Conservation (phyloP, 768 basidiomycete species). For the Hygrophoropsis aurantiaca region DNA sequence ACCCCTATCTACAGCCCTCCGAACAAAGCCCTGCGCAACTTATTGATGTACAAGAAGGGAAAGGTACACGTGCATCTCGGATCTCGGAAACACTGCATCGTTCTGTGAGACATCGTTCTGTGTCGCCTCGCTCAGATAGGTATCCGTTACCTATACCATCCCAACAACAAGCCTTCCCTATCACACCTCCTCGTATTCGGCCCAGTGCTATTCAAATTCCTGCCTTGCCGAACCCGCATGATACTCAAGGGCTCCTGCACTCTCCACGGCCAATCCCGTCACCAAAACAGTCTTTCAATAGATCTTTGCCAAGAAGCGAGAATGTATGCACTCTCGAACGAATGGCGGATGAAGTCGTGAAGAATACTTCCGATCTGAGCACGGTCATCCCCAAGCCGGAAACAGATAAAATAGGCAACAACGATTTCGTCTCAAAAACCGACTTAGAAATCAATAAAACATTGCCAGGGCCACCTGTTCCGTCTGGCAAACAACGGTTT, state of each 20-base stretch:
- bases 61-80: conserved; percentile 59
- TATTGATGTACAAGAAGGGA: conserved; percentile 52
- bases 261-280: conserved; percentile 73
- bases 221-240: conserved; percentile 27
- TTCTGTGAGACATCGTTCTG: conserved; percentile 57
- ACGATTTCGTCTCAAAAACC: not conserved
- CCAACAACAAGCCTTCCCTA: conserved; percentile 3
- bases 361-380: conserved; percentile 25
- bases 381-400: conserved; percentile 16
- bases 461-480: conserved; percentile 57
- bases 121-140: conserved; percentile 61
- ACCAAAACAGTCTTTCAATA: conserved; percentile 53
- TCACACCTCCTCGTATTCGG: conserved; percentile 8
- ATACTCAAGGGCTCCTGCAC: conserved; percentile 41
- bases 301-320: conserved; percentile 22
- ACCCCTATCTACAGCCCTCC: conserved; percentile 10
- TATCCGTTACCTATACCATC: conserved; percentile 39
- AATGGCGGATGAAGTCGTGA: conserved; percentile 62
- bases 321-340: conserved; percentile 70
- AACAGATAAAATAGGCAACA: conserved; percentile 18
- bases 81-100: conserved; percentile 58
- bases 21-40: conserved; percentile 12
- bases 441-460: conserved; percentile 49
- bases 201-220: conserved; percentile 24
- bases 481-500: conserved; percentile 37